These are phyloP conservation scores for Pseudogymnoascus sp. DNA, from an alignment of 2,329 filamentous ascomycete genomes.

Conservation along the genomic window DNA sequence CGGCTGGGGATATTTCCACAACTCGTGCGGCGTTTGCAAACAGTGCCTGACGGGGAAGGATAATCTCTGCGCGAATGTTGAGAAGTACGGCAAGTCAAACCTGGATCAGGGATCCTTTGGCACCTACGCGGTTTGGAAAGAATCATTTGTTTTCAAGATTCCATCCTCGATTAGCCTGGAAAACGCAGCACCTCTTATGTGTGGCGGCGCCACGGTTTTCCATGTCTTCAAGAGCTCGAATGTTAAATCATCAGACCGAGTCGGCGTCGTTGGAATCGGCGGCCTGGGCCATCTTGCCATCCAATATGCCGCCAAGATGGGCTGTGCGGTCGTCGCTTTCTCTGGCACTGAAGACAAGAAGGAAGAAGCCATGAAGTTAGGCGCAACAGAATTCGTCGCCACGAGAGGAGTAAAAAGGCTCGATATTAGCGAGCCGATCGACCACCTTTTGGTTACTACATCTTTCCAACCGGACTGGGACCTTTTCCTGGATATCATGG, in stretches of 20 bases:
- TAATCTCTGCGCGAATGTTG: constrained; percentile 36
- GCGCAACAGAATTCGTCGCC: constrained; percentile 54
- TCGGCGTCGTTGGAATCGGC: constrained; percentile 47
- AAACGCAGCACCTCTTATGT: constrained; percentile 40
- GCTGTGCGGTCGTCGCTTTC: constrained; percentile 52
- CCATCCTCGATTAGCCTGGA: constrained; percentile 33
- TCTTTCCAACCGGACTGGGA: constrained; percentile 49
- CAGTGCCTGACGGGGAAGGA: constrained; percentile 39
- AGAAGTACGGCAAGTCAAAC: constrained; percentile 36
- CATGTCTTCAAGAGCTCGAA: constrained; percentile 32
- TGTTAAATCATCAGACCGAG: constrained; percentile 23
- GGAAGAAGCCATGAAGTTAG: constrained; percentile 52
- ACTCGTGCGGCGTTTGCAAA: constrained; percentile 38
- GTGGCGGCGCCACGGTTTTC: constrained; percentile 39
- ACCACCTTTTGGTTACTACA: constrained; percentile 27
- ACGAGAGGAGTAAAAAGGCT: constrained; percentile 35
- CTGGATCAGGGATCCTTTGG: constrained; percentile 43
- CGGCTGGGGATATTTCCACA: constrained; percentile 40
- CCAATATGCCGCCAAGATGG: constrained; percentile 57
- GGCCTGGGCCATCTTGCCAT: constrained; percentile 58
- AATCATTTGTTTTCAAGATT: constrained; percentile 34
- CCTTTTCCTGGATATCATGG: constrained; percentile 53
- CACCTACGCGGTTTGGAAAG: constrained; percentile 32
- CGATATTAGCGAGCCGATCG: constrained; percentile 20
- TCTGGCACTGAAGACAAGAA: constrained; percentile 55